Evolutionary conservation across 306 rosid species (phyloP).

Genomic region (Vigna nakashimae): DNA sequence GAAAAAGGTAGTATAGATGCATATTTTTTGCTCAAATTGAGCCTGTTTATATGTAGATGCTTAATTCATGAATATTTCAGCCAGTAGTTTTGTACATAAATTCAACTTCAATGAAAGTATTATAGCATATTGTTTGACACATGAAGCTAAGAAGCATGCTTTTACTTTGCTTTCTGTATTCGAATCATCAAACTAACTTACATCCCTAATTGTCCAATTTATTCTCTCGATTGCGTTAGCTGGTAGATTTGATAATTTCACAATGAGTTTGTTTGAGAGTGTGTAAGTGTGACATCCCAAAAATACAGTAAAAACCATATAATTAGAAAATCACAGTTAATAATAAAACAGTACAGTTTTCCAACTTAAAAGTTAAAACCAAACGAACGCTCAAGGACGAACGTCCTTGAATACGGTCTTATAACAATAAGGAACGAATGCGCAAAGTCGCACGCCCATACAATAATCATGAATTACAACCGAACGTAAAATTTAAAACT

Average conservation of each 20-base stretch:
- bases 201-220: not conserved
- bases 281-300: too few relatives aligned
- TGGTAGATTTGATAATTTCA: not conserved
- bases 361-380: too few relatives aligned
- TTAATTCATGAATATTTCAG: slow-evolving; percentile 6
- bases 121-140: slow-evolving; percentile 30
- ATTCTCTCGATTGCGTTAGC: not conserved
- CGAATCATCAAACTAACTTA: slow-evolving; percentile 1
- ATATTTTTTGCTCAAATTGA: slow-evolving; percentile 63
- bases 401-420: too few relatives aligned
- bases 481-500: too few relatives aligned
- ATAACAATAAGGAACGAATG: too few relatives aligned
- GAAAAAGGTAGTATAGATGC: slow-evolving; percentile 41
- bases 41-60: slow-evolving; percentile 54
- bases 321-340: too few relatives aligned
- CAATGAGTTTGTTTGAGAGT: too few relatives aligned
- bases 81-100: slow-evolving; percentile 45
- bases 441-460: too few relatives aligned
- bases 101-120: slow-evolving; percentile 50
- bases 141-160: not conserved
- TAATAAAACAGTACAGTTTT: too few relatives aligned
- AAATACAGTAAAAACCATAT: too few relatives aligned
- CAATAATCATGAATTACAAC: too few relatives aligned
- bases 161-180: not conserved
- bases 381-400: too few relatives aligned